A percentile compares a stretch with the other conserved stretches of the same genome.
phyloP scores from a whole-genome alignment of 768 basidiomycete genomes.

The Lactarius trivialis region DNA sequence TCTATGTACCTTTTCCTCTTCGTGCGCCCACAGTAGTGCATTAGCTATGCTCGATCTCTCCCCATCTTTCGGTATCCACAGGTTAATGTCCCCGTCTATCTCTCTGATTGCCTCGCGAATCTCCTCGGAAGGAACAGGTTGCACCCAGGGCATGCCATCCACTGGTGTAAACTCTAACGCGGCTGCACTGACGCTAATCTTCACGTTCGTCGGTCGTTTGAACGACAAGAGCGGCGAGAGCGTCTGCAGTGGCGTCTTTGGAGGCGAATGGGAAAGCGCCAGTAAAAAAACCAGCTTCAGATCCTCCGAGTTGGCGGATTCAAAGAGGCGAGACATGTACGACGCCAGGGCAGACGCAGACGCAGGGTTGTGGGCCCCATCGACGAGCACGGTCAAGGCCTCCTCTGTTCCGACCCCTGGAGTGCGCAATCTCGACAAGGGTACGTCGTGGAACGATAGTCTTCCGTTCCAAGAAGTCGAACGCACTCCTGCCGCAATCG shows the following conservation, averaged over 20 bases:
- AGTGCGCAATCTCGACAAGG: conserved; percentile 15
- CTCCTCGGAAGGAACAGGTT: conserved; percentile 46
- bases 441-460: conserved; percentile 57
- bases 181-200: conserved; percentile 42
- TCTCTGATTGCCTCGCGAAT: conserved; percentile 40
- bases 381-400: conserved; percentile 54
- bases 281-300: conserved; percentile 62
- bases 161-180: conserved; percentile 64
- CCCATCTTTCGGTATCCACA: conserved; percentile 39
- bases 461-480: conserved; percentile 73
- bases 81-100: conserved; percentile 40
- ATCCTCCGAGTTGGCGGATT: conserved; percentile 29
- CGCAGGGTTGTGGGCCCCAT: conserved; percentile 91
- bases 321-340: conserved; percentile 48
- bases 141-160: conserved; percentile 94
- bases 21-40: conserved; percentile 42
- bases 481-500: conserved; percentile 53
- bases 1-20: conserved; percentile 17
- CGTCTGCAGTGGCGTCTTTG: conserved; percentile 71
- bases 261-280: conserved; percentile 79
- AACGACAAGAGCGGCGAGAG: conserved; percentile 58
- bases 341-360: conserved; percentile 60
- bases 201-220: conserved; percentile 19
- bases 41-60: conserved; percentile 33
- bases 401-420: background rate